phyloP scores from a whole-genome alignment of 1,284 basidiomycete species.

The Rhodotorula sp. region DNA sequence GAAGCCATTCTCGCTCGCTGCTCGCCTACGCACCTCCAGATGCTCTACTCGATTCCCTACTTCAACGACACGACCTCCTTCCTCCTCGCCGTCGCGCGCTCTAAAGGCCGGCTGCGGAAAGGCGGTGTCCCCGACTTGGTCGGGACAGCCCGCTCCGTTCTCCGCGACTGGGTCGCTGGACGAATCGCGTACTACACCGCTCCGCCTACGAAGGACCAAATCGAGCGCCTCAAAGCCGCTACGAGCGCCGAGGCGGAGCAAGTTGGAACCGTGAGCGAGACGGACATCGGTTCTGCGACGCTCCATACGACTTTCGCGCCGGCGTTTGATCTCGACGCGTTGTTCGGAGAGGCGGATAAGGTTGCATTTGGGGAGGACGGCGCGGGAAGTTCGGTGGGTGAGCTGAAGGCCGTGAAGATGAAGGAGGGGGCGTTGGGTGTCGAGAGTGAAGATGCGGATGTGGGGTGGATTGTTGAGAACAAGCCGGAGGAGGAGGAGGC shows the following conservation, averaged over 20 bases:
- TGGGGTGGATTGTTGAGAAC: conserved; percentile 29
- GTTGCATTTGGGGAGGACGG: conserved; percentile 65
- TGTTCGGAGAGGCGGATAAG: conserved; percentile 71
- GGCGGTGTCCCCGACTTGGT: conserved; percentile 89
- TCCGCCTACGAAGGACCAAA: conserved; percentile 70
- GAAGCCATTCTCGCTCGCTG: conserved; percentile 79
- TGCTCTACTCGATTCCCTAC: conserved; percentile 79
- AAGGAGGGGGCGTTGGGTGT: conserved; percentile 37
- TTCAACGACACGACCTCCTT: conserved; percentile 76
- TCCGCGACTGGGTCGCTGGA: conserved; percentile 94
- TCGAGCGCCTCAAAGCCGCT: conserved; percentile 56
- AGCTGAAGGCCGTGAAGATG: conserved; percentile 39
- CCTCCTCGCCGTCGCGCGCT: conserved; percentile 83
- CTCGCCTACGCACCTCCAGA: conserved; percentile 64
- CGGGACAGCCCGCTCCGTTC: conserved; percentile 74
- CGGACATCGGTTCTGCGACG: conserved; percentile 70
- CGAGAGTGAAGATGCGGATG: conserved; percentile 37
- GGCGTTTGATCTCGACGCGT: conserved; percentile 69
- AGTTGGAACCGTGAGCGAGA: conserved; percentile 62
- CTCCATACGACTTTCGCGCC: conserved; percentile 65
- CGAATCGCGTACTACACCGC: conserved; percentile 85
- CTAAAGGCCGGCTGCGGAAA: conserved; percentile 78
- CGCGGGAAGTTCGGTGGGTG: conserved; percentile 47
- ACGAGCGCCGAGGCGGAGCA: conserved; percentile 49
- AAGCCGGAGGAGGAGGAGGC: conserved; percentile 14